phyloP scores from a whole-genome alignment of 2,329 filamentous ascomycete species.

The Xylariomycetidae sp. region DNA sequence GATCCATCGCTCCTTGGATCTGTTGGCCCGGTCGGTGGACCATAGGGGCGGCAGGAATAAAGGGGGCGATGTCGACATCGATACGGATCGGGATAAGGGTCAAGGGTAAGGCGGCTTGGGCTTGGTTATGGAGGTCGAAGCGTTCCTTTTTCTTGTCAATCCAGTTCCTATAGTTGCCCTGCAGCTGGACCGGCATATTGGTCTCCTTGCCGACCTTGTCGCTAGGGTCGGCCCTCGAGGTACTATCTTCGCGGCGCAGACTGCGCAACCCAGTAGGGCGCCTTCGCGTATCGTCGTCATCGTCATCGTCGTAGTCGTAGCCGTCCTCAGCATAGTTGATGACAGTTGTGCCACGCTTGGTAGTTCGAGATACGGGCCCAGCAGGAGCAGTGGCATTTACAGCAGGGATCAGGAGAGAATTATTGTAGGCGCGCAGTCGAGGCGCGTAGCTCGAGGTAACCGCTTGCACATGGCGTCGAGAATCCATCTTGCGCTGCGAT shows the following conservation, averaged over 20 bases:
- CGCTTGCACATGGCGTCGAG: conserved; percentile 63
- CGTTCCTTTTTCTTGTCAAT: conserved; percentile 69
- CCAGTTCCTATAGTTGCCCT: conserved; percentile 94
- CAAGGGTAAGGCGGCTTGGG: conserved; percentile 72
- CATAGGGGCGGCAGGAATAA: conserved; percentile 61
- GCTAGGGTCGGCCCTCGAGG: conserved; percentile 57
- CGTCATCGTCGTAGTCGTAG: conserved; percentile 72
- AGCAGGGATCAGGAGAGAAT: conserved; percentile 83
- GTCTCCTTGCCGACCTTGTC: conserved; percentile 85
- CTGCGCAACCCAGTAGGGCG: conserved; percentile 81
- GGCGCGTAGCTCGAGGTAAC: conserved; percentile 91
- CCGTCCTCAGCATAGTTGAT: conserved; percentile 98
- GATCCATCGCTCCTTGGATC: conserved; percentile 51
- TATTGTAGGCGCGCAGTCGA: conserved; percentile 83
- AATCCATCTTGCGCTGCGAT: conserved; percentile 40
- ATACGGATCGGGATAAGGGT: conserved; percentile 95
- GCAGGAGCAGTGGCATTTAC: conserved; percentile 64
- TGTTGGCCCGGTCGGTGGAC: conserved; percentile 64
- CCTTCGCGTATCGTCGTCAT: conserved; percentile 71
- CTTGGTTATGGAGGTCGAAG: conserved; percentile 56
- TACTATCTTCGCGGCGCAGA: conserved; percentile 69
- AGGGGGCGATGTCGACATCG: conserved; percentile 84
- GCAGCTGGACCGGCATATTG: conserved; percentile 70
- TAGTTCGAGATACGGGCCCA: conserved; percentile 72
- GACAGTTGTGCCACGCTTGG: conserved; percentile 91